phyloP scores from a whole-genome alignment of 2,329 filamentous ascomycete species.

The Nothophaeocryptopus gaeumannii region DNA sequence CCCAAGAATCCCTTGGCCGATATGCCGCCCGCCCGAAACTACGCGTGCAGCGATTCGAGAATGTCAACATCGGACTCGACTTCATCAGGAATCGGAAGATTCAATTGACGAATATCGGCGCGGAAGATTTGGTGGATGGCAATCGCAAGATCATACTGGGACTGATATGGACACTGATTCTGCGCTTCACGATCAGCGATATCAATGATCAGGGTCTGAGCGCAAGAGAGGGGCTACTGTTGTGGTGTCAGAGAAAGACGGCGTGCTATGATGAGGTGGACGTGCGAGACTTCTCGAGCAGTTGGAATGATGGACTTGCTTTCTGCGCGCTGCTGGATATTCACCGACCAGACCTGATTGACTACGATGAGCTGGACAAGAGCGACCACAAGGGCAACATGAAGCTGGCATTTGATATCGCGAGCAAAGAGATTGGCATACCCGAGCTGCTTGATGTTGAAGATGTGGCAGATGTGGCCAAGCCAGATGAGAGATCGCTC shows the following conservation, averaged over 20 bases:
- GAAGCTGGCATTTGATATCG: slow-evolving; percentile 96
- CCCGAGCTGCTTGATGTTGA: slow-evolving; percentile 94
- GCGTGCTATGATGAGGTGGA: slow-evolving; percentile 98
- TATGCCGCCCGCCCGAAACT: slow-evolving; percentile 96
- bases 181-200: slow-evolving; percentile 96
- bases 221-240: slow-evolving; percentile 86
- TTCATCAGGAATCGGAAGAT: slow-evolving; percentile 89
- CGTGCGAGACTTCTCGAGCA: slow-evolving; percentile 88
- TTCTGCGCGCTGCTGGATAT: slow-evolving; percentile 97
- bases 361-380: slow-evolving; percentile 94
- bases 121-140: slow-evolving; percentile 96
- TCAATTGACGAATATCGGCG: slow-evolving; percentile 97
- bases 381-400: slow-evolving; percentile 93
- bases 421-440: slow-evolving; percentile 93
- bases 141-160: slow-evolving; percentile 97
- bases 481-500: slow-evolving; percentile 90
- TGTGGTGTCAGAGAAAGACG: slow-evolving; percentile 98
- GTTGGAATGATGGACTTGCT: slow-evolving; percentile 96
- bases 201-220: slow-evolving; percentile 98
- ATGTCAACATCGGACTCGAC: slow-evolving; percentile 91
- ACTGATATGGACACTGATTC: slow-evolving; percentile 96
- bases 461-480: slow-evolving; percentile 93
- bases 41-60: slow-evolving; percentile 95
- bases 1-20: slow-evolving; percentile 87
- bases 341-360: slow-evolving; percentile 92